These are phyloP conservation scores for Globisporangium splendens DNA, from an alignment of 352 stramenopile genomes.

Conservation along the genomic window DNA sequence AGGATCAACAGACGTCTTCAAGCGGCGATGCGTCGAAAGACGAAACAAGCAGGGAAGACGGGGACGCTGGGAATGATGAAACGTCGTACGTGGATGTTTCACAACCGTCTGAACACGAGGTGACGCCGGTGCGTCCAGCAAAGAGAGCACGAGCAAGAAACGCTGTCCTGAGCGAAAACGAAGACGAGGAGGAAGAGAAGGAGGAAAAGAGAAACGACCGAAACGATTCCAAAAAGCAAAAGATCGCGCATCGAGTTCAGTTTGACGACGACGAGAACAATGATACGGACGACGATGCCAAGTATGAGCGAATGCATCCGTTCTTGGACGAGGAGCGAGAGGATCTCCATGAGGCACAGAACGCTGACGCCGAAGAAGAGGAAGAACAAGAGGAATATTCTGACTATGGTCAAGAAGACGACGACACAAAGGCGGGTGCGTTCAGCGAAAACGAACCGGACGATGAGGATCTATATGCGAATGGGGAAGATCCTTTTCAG, in stretches of 20 bases:
- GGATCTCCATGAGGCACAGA: slow-evolving; percentile 16
- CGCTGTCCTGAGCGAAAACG: slow-evolving; percentile 10
- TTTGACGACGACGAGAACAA: slow-evolving; percentile 23
- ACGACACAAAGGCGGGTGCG: neutral
- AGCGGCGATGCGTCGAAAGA: neutral
- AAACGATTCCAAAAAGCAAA: neutral
- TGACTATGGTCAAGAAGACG: slow-evolving; percentile 1
- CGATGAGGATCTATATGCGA: too few species aligned
- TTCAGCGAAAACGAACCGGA: slow-evolving; percentile 3
- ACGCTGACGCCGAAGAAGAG: slow-evolving; percentile 18
- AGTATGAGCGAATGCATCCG: slow-evolving; percentile 14
- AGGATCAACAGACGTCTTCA: neutral
- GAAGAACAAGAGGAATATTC: slow-evolving; percentile 7
- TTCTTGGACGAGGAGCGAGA: slow-evolving; percentile 25
- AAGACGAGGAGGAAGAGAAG: slow-evolving; percentile 9
- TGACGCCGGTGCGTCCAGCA: slow-evolving; percentile 7
- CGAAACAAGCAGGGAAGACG: neutral
- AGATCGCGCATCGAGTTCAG: neutral
- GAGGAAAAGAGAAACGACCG: neutral
- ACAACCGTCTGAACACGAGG: neutral
- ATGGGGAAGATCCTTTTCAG: slow-evolving; percentile 12
- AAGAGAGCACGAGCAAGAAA: neutral
- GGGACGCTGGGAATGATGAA: neutral
- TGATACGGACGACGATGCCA: slow-evolving; percentile 11
- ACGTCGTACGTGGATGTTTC: neutral